phyloP scores from a whole-genome alignment of 1,284 basidiomycete genomes.

The Taiwanofungus camphoratus region DNA sequence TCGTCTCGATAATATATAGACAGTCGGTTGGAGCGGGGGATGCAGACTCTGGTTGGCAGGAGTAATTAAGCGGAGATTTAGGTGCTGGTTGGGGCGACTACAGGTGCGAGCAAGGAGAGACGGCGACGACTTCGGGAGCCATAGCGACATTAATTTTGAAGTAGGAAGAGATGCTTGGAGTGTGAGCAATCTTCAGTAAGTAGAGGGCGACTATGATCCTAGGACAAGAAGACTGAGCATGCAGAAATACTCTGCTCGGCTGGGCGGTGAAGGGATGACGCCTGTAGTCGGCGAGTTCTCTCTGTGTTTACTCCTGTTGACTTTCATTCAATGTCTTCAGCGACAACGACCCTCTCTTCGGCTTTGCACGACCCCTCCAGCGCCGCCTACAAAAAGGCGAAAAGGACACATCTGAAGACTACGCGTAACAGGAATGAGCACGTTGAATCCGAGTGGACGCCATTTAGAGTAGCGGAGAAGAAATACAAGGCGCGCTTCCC shows the following conservation, averaged over 20 bases:
- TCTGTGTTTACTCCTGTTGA: constrained; percentile 5
- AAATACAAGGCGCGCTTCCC: constrained; percentile 71
- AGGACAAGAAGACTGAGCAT: constrained; percentile 1
- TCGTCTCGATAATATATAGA: constrained; percentile 13
- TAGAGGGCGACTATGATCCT: background rate
- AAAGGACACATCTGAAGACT: constrained; percentile 49
- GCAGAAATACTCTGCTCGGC: background rate
- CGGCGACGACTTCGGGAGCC: constrained; percentile 33
- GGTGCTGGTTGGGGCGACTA: constrained; percentile 21
- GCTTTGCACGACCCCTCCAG: constrained; percentile 37
- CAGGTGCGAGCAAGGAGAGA: constrained; percentile 37
- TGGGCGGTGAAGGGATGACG: constrained; percentile 2
- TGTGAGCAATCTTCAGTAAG: background rate
- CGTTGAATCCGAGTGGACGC: constrained; percentile 52
- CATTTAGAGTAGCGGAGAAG: constrained; percentile 73
- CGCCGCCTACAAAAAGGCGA: constrained; percentile 60
- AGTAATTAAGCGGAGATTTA: constrained; percentile 28
- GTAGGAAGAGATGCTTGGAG: background rate
- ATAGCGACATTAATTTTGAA: constrained; percentile 29
- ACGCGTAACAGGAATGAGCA: constrained; percentile 45
- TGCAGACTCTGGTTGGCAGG: constrained; percentile 13
- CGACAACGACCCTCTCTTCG: constrained; percentile 5
- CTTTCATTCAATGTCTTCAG: constrained; percentile 5
- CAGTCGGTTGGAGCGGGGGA: constrained; percentile 13
- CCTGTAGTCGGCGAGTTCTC: constrained; percentile 1